Evolutionary conservation across 768 basidiomycete genomes (phyloP).

Genomic region (Multifurca ochricompacta): DNA sequence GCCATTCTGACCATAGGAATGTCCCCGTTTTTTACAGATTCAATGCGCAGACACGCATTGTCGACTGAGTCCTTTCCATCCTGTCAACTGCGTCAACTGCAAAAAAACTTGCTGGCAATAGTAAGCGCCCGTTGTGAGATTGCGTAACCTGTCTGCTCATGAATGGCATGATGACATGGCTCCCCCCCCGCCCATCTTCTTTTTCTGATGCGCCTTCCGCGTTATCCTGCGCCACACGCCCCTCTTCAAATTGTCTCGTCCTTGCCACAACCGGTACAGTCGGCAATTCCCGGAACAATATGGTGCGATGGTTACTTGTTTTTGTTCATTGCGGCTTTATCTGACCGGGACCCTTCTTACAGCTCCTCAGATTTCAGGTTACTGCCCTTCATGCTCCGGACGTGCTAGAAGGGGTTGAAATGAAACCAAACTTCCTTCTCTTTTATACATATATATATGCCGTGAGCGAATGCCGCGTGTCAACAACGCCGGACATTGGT

Average conservation of each 20-base stretch:
- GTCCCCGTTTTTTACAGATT: not conserved
- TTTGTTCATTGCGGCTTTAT: not conserved
- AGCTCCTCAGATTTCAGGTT: slow-evolving; percentile 16
- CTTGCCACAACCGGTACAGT: not conserved
- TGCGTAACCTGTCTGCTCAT: not conserved
- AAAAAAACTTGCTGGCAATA: slow-evolving; percentile 19
- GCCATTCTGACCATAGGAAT: not conserved
- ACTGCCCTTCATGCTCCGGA: slow-evolving; percentile 16
- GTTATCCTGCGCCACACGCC: not conserved
- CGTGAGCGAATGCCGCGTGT: not conserved
- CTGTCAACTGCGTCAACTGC: slow-evolving; percentile 13
- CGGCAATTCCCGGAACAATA: slow-evolving; percentile 20
- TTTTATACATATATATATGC: not conserved
- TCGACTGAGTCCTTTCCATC: slow-evolving; percentile 15
- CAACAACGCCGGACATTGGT: not conserved
- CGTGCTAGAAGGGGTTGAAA: slow-evolving; percentile 9
- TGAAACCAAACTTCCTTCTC: too few relatives aligned
- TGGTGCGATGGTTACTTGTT: not conserved
- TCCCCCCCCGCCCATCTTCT: not conserved
- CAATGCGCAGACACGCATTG: slow-evolving; percentile 16
- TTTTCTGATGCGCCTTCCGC: not conserved
- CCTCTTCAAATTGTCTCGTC: not conserved
- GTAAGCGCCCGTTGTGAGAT: not conserved
- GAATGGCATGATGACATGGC: not conserved
- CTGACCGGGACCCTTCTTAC: not conserved